Base-by-base conservation (phyloP, 345 rosid genomes). In the Gynandropsis gynandra region DNA sequence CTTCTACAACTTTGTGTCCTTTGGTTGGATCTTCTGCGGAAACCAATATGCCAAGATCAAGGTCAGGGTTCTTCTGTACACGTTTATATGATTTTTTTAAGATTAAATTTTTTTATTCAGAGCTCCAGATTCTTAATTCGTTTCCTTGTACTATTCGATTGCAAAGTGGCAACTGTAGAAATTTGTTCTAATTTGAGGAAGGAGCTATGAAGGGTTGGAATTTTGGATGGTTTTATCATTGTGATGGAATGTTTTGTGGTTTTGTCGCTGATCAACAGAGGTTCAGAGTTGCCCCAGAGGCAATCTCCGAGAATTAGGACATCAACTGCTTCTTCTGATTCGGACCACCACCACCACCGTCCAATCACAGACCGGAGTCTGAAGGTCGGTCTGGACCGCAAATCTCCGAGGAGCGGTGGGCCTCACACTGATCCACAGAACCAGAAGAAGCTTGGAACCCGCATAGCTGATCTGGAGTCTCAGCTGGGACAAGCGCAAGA, bases 401-500 rank as follows among this genome's bases (percentile, higher is more conserved):
- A 71, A 33, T 83, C 97, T n/a, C 95, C 94, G 14, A 75, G 86
- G 66, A 77, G 82, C 43, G 61, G 60, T 56, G 71, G 73, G 12
- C 47, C 85, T 39, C 86, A 68, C 46, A 65, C 82, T 31, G 90
- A 84, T 59, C 60, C 89, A 1, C 45, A 66, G 11, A 61, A 78
- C 53, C 84, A 71, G 66, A 90, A 80, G 87, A 90, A 87, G 60
- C 82, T 90, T 10, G 92, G 96, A 7, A 73, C 87, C 0, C 80
- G 98, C 32, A 80, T 90, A 61, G 84, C 85, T 0, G 85, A 82
- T 72, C 72, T 87, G 27, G 98, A 90, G 67, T 78, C 87, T 19
- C 98, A 90, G 65, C 87, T 90, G 39, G 87, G 83, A 59, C 98
- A 87, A 58, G 98, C 96, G n/a, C 96, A 87, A 65, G 76, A 66